Evolutionary conservation across 148 eudicot genomes (phyloP).

Genomic region (Silene latifolia): DNA sequence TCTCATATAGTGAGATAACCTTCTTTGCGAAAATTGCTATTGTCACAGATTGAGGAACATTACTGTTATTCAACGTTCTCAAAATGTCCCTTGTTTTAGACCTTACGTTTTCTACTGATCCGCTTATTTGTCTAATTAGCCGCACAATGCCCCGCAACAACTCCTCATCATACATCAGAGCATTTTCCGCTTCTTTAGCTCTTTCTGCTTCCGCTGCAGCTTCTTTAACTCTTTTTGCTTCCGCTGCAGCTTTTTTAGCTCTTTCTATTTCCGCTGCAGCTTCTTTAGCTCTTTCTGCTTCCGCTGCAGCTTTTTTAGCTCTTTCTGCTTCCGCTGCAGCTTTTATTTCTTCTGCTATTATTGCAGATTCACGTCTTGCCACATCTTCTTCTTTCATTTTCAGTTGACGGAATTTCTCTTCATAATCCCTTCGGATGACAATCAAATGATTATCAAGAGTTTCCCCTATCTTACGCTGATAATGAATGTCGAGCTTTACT

Average conservation of each 20-base stretch:
- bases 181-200: too few relatives aligned
- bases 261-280: slow-evolving; percentile 51
- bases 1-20: slow-evolving; percentile 46
- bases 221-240: slow-evolving; percentile 73
- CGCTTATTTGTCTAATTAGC: slow-evolving; percentile 49
- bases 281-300: slow-evolving; percentile 69
- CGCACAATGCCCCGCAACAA: slow-evolving; percentile 45
- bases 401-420: slow-evolving; percentile 21
- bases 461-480: slow-evolving; percentile 82
- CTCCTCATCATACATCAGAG: slow-evolving; percentile 29
- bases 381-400: slow-evolving; percentile 70
- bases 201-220: slow-evolving; percentile 31
- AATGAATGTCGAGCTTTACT: slow-evolving; percentile 32
- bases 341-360: slow-evolving; percentile 56
- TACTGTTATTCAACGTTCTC: slow-evolving; percentile 48
- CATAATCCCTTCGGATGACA: slow-evolving; percentile 58
- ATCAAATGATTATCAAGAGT: slow-evolving; percentile 90
- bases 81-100: slow-evolving; percentile 49
- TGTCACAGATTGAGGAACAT: slow-evolving; percentile 61
- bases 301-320: slow-evolving; percentile 57
- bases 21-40: slow-evolving; percentile 61
- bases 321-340: slow-evolving; percentile 65
- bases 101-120: slow-evolving; percentile 62
- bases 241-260: slow-evolving; percentile 50
- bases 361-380: slow-evolving; percentile 62